Evolutionary conservation across 139 green algal species (phyloP).

Genomic region (Chlamydomonas schloesseri): DNA sequence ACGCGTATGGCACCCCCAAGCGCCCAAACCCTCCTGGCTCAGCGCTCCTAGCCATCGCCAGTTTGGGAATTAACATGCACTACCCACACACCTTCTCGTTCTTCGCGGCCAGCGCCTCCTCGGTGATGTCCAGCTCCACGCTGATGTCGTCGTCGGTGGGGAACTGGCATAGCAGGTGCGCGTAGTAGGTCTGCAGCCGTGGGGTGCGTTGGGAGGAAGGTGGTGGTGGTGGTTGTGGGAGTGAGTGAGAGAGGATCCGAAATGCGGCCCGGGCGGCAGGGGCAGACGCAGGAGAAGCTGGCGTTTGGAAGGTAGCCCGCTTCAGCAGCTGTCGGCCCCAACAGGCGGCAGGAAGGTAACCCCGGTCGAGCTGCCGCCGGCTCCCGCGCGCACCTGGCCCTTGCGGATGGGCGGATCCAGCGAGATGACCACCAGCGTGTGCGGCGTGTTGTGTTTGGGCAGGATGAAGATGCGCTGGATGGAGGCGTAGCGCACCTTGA

Average conservation of each 20-base stretch:
- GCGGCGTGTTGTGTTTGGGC: conserved; percentile 86
- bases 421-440: conserved; percentile 91
- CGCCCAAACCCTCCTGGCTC: no score
- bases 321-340: no score
- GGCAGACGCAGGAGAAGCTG: no score
- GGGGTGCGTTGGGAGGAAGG: neutral
- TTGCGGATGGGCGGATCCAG: conserved; percentile 97
- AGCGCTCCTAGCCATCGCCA: no score
- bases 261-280: no score
- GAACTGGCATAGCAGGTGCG: conserved; percentile 94
- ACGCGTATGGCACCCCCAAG: no score
- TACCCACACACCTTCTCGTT: conserved; percentile 88
- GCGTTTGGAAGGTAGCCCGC: no score
- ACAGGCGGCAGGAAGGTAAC: no score
- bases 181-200: conserved; percentile 91
- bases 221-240: neutral
- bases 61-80: no score
- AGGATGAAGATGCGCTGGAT: conserved; percentile 93
- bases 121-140: conserved; percentile 84
- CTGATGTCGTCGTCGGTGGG: conserved; percentile 83
- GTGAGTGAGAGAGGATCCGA: no score
- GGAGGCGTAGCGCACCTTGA: conserved; percentile 93
- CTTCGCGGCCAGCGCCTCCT: conserved; percentile 82
- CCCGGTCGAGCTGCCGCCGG: no score
- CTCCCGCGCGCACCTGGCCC: conserved; percentile 60